phyloP scores from a whole-genome alignment of 2,329 filamentous ascomycete genomes.

The Pseudocercospora vitis region DNA sequence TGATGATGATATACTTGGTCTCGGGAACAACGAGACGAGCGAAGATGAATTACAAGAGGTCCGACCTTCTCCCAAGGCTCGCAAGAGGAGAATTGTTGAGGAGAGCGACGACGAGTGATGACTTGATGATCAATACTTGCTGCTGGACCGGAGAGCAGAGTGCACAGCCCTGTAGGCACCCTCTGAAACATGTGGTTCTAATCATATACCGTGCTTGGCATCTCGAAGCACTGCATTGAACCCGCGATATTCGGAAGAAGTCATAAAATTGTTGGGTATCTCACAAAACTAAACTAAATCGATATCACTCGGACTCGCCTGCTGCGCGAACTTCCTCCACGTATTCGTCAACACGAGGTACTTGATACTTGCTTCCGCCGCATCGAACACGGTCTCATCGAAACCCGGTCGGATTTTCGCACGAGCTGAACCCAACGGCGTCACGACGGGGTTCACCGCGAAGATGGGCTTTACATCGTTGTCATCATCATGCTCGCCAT shows the following conservation, averaged over 20 bases:
- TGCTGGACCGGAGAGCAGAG: too few relatives aligned
- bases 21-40: constrained; percentile 7
- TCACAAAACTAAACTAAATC: not conserved
- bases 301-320: constrained; percentile 4
- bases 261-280: too few relatives aligned
- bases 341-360: constrained; percentile 68
- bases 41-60: constrained; percentile 14
- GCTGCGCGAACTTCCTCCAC: constrained; percentile 50
- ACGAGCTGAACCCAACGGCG: constrained; percentile 17
- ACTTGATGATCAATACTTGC: not conserved
- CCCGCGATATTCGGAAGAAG: too few relatives aligned
- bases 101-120: constrained; percentile 27
- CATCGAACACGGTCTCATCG: constrained; percentile 57
- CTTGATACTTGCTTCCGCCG: constrained; percentile 61
- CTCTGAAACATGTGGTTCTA: too few relatives aligned
- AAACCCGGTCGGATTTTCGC: constrained; percentile 42
- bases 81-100: constrained; percentile 25
- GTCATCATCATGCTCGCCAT: not conserved
- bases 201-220: too few relatives aligned
- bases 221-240: too few relatives aligned
- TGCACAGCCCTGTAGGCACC: not conserved
- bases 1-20: constrained; percentile 6
- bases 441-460: constrained; percentile 14
- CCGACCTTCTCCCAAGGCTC: not conserved
- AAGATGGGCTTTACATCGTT: constrained; percentile 17